Base-by-base conservation (phyloP, 2,329 filamentous ascomycete species). In the Talaromyces verruculosus region DNA sequence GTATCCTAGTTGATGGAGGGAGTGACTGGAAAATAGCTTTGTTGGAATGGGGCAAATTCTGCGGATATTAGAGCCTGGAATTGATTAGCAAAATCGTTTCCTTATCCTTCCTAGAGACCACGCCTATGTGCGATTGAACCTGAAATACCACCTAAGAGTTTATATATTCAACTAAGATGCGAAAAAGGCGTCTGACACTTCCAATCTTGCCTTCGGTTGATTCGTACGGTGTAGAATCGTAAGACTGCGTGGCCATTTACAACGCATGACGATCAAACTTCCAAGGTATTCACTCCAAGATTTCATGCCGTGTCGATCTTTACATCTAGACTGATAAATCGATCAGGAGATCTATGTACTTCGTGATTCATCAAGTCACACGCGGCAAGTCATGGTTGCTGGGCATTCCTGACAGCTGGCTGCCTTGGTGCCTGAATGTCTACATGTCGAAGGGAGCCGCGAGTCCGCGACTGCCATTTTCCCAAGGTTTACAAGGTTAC, bases 381-480 rank as follows among this genome's bases (percentile, higher is more conserved):
- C 3, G 2, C 33, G 35, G 11, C 11, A 62, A 43, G n/a, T 43
- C 15, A 39, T 5, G 6, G 22, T 1, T 30, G 15, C 22, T 22
- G 33, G 33, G 8, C 60, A 62, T 62, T 62, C 45, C 45, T 62
- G 33, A 28, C 10, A 13, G 51, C 19, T 6, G 17, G 30, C 8
- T 35, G 60, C 45, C 45, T 62, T 39, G 61, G 10, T 55, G 61
- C 60, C 61, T 63, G 47, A 55, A 55, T 63, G 4, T n/a, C 22
- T 35, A 7, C 11, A 19, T 13, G 4, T 25, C 19, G 17, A n/a
- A 28, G 19, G 5, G 28, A 53, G 47, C 1, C 6, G 47, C 28
- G 30, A n/a, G n/a, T n/a, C n/a, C n/a, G n/a, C n/a, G n/a, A 17
- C 47, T 15, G 47, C 22, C 28, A 19, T n/a, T 5, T n/a, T 25